Conservation (phyloP, 805 yeast genomes). For the Saccharomyces jurei region DNA sequence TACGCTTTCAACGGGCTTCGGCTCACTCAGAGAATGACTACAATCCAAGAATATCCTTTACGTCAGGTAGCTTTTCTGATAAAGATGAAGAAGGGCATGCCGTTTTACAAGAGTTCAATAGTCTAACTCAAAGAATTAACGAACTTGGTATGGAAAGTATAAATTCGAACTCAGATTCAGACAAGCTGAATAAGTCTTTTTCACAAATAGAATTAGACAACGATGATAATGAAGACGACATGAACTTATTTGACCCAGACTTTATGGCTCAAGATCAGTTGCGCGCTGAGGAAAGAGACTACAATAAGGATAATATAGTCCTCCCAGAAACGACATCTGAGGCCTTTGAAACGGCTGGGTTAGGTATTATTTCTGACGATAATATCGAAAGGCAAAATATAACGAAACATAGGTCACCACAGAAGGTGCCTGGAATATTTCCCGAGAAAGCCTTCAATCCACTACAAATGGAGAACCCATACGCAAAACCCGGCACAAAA, state of each 20-base stretch:
- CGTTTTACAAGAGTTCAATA: constrained; percentile 11
- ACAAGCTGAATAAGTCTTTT: neutral
- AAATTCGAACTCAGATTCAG: neutral
- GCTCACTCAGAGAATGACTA: neutral
- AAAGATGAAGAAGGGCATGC: constrained; percentile 2
- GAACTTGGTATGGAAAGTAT: constrained; percentile 10
- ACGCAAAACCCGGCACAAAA: neutral
- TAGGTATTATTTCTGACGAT: neutral
- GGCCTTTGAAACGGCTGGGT: neutral
- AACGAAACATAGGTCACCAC: neutral
- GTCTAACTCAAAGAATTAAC: constrained; percentile 17
- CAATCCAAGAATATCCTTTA: neutral
- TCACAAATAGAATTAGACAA: neutral
- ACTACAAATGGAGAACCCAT: neutral
- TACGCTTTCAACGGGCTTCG: neutral
- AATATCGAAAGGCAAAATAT: neutral
- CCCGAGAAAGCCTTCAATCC: neutral
- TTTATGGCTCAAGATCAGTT: constrained; percentile 18
- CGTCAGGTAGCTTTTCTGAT: neutral
- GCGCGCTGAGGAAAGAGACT: constrained; percentile 23
- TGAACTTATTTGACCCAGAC: constrained; percentile 24
- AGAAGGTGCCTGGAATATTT: neutral
- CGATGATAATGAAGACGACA: constrained; percentile 3
- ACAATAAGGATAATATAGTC: constrained; percentile 9
- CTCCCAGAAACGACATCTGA: neutral